A percentile compares a stretch with the other conserved stretches of the same genome.
Conservation (phyloP, 768 basidiomycete species). For the Suillus luteus region DNA sequence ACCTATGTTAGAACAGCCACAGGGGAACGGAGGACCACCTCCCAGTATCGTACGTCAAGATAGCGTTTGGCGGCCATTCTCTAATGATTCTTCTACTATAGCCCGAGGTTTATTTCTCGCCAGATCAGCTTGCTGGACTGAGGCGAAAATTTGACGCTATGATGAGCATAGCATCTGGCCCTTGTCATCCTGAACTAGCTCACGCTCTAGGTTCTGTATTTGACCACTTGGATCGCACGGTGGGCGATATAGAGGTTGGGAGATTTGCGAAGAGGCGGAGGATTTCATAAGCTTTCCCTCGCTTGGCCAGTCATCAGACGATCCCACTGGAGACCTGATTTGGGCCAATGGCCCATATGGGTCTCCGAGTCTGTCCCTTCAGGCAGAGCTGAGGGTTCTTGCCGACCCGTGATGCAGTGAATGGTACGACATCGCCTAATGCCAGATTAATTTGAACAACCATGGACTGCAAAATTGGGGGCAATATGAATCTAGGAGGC, state of each 20-base stretch:
- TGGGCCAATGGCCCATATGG: conserved; percentile 1
- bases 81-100: conserved; percentile 12
- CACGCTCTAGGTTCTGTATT: conserved; percentile 36
- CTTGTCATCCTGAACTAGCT: conserved; percentile 33
- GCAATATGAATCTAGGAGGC: conserved; percentile 7
- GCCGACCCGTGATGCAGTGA: conserved; percentile 8
- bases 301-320: background rate
- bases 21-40: conserved; percentile 4
- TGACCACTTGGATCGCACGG: conserved; percentile 36
- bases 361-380: conserved; percentile 2
- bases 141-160: conserved; percentile 35
- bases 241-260: conserved; percentile 27
- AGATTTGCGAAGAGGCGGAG: conserved; percentile 30
- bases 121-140: conserved; percentile 32
- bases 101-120: conserved; percentile 33
- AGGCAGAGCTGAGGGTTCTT: conserved; percentile 1
- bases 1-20: background rate
- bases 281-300: conserved; percentile 19
- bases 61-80: background rate
- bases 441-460: conserved; percentile 8
- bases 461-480: conserved; percentile 7
- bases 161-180: conserved; percentile 33
- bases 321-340: background rate
- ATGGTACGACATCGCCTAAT: background rate
- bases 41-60: background rate